Conservation (phyloP, 2,329 filamentous ascomycete genomes). For the Alternaria consortialis region DNA sequence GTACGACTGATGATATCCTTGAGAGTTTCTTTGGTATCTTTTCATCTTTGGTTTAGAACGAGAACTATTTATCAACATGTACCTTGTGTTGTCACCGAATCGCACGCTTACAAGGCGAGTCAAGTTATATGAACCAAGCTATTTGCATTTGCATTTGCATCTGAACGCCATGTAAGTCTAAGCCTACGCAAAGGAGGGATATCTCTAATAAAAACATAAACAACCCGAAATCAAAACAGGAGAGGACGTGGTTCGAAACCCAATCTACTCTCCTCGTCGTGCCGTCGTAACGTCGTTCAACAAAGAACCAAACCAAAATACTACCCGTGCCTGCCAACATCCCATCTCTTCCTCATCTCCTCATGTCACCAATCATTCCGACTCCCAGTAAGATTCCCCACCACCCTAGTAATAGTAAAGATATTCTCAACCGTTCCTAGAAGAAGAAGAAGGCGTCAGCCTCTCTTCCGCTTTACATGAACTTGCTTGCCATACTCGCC, state of each 20-base stretch:
- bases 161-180: constrained; percentile 3
- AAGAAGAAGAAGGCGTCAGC: constrained; percentile 7
- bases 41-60: not conserved
- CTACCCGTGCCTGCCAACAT: not conserved
- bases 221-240: not conserved
- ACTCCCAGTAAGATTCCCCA: constrained; percentile 1
- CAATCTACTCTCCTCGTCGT: not conserved
- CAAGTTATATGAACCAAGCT: not conserved
- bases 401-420: constrained; percentile 15
- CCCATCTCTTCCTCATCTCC: not conserved
- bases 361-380: constrained; percentile 1
- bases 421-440: constrained; percentile 23
- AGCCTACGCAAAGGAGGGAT: constrained; percentile 14
- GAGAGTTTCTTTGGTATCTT: not conserved
- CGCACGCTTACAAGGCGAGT: not conserved
- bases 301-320: not conserved
- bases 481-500: constrained; percentile 57
- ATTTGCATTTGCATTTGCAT: constrained; percentile 5
- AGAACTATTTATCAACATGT: not conserved
- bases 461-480: constrained; percentile 51
- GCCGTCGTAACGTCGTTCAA: not conserved
- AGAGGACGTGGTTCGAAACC: not conserved
- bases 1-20: constrained; percentile 30
- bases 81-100: not conserved
- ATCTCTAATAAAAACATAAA: constrained; percentile 12